Conservation (phyloP, 352 stramenopile genomes). For the Globisporangium mamillatum region DNA sequence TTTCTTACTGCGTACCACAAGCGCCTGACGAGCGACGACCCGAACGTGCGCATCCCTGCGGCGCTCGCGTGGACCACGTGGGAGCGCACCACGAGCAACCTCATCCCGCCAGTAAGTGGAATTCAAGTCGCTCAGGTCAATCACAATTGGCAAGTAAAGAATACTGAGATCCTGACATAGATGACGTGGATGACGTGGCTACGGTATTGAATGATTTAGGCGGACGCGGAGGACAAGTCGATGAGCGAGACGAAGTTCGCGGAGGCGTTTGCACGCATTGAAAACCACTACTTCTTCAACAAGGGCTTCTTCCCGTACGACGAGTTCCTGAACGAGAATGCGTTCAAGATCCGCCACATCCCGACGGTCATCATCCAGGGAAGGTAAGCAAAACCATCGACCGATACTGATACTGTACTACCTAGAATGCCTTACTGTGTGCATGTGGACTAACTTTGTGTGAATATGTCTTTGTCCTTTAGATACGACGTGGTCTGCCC, state of each 20-base stretch:
- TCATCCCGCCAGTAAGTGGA: slow-evolving; percentile 50
- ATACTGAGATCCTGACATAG: neutral
- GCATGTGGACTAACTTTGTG: neutral
- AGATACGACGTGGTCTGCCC: slow-evolving; percentile 90
- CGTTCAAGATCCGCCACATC: slow-evolving; percentile 90
- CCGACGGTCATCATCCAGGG: slow-evolving; percentile 91
- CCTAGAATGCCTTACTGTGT: neutral
- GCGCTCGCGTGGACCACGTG: slow-evolving; percentile 90
- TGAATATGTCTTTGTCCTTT: neutral
- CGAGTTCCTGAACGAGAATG: slow-evolving; percentile 88
- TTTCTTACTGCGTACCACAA: slow-evolving; percentile 88
- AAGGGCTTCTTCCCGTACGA: slow-evolving; percentile 88
- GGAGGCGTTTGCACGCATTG: slow-evolving; percentile 90
- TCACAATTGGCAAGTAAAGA: neutral
- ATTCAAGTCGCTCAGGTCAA: neutral
- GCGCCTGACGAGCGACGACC: slow-evolving; percentile 84
- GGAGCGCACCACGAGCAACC: slow-evolving; percentile 88
- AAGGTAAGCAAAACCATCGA: slow-evolving; percentile 30
- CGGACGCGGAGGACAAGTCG: slow-evolving; percentile 68
- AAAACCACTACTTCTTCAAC: slow-evolving; percentile 93
- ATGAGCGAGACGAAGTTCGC: slow-evolving; percentile 82
- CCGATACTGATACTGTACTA: neutral
- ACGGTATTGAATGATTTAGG: slow-evolving; percentile 14
- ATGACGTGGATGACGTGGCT: neutral
- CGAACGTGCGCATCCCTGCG: slow-evolving; percentile 75